Percentiles rank a stretch among this genome's conserved stretches.
Evolutionary conservation across 2,329 filamentous ascomycete genomes (phyloP).

Genomic region (Fusarium goolgardi): DNA sequence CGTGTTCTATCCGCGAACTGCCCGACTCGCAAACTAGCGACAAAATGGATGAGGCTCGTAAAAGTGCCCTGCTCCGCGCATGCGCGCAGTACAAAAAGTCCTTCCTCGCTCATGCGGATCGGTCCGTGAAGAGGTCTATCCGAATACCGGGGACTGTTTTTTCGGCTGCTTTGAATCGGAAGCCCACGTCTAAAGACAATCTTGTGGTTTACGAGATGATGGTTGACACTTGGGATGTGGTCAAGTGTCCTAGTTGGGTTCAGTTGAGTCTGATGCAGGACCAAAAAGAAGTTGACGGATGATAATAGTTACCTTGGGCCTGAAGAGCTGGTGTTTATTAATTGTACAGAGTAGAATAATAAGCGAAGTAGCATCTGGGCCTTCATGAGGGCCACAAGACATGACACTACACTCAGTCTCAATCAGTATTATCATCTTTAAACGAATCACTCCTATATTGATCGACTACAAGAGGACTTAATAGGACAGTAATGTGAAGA

Average conservation of each 20-base stretch:
- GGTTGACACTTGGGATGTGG: not conserved
- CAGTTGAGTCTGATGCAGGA: conserved; percentile 15
- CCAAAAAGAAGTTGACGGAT: not conserved
- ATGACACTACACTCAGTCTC: too few relatives aligned
- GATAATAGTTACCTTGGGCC: too few relatives aligned
- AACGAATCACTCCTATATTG: too few relatives aligned
- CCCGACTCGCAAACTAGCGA: not conserved
- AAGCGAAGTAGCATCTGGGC: too few relatives aligned
- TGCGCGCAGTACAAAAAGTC: conserved; percentile 14
- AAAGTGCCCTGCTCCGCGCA: not conserved
- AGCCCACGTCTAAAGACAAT: not conserved
- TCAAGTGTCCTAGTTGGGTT: conserved; percentile 6
- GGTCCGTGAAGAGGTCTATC: not conserved
- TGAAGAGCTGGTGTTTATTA: not conserved
- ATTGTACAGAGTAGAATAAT: not conserved
- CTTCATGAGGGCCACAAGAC: not conserved
- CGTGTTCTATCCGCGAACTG: conserved; percentile 9
- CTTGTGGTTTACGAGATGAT: conserved; percentile 3
- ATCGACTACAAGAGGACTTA: not conserved
- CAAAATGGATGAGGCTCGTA: conserved; percentile 5
- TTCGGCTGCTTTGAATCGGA: conserved; percentile 1
- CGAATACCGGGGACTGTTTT: not conserved
- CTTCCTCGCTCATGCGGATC: conserved; percentile 15
- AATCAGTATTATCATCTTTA: too few relatives aligned
- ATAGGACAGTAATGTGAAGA: too few relatives aligned